A percentile compares a stretch with the other conserved stretches of the same genome.
Evolutionary conservation across 768 basidiomycete genomes (phyloP).

Genomic region (Boletus bicolor): DNA sequence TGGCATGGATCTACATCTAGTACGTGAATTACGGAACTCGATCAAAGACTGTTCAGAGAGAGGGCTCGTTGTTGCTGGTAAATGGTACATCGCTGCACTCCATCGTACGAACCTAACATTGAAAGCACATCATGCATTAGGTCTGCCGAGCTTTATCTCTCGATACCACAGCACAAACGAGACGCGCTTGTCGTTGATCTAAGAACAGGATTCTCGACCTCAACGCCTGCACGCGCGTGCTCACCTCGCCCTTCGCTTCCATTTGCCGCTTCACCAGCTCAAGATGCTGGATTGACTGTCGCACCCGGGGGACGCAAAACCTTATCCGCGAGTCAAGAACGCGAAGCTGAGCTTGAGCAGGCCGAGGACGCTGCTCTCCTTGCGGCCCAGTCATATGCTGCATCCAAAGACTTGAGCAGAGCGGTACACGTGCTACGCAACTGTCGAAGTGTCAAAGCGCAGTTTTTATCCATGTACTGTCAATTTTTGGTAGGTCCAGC

Average conservation of each 20-base stretch:
- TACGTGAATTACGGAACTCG: constrained; percentile 57
- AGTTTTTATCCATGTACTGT: constrained; percentile 77
- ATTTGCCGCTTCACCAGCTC: constrained; percentile 30
- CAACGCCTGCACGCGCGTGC: constrained; percentile 52
- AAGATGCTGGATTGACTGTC: constrained; percentile 33
- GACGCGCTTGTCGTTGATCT: constrained; percentile 26
- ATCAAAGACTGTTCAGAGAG: constrained; percentile 72
- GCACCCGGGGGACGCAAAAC: constrained; percentile 16
- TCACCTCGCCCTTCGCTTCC: constrained; percentile 39
- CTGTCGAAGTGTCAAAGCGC: constrained; percentile 68
- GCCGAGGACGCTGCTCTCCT: constrained; percentile 72
- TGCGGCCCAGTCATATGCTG: constrained; percentile 70
- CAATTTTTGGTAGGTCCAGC: constrained; percentile 71
- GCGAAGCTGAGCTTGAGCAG: constrained; percentile 48
- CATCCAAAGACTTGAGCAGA: constrained; percentile 74
- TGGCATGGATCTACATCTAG: constrained; percentile 47
- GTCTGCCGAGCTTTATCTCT: constrained; percentile 73
- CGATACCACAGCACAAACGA: constrained; percentile 51
- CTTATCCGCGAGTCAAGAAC: constrained; percentile 26
- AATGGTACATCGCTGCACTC: constrained; percentile 54
- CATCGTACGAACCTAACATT: constrained; percentile 11
- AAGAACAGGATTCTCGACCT: constrained; percentile 48
- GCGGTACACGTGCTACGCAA: constrained; percentile 61
- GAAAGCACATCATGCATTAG: constrained; percentile 36
- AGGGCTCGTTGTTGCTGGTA: constrained; percentile 66